Evolutionary conservation across 306 rosid species (phyloP).

Genomic region (Gleditsia sinensis): DNA sequence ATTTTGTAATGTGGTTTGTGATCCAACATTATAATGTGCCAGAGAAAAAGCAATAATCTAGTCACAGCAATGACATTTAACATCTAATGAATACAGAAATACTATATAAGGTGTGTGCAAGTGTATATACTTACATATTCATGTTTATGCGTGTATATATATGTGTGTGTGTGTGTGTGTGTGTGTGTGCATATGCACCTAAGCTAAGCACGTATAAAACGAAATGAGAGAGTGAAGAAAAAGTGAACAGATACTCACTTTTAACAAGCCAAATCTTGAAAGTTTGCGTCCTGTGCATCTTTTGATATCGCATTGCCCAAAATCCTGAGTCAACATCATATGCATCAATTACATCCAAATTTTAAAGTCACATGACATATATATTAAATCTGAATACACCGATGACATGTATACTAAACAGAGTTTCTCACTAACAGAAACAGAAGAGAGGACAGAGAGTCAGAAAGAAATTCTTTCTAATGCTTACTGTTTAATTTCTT

Average conservation of each 20-base stretch:
- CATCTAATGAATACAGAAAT: not conserved
- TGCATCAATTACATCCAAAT: slow-evolving; percentile 34
- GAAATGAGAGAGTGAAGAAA: not conserved
- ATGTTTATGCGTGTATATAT: not conserved
- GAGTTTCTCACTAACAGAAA: not conserved
- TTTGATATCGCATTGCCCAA: slow-evolving; percentile 94
- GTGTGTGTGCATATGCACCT: not conserved
- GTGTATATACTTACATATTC: not conserved
- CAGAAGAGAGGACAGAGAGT: slow-evolving; percentile 10
- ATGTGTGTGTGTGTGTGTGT: not conserved
- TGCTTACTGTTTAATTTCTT: not conserved
- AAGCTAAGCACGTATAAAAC: slow-evolving; percentile 15
- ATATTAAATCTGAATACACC: not conserved
- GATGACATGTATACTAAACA: not conserved
- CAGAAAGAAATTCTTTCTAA: not conserved
- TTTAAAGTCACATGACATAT: not conserved
- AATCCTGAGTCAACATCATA: slow-evolving; percentile 64
- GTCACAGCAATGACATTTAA: slow-evolving; percentile 3
- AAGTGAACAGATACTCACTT: slow-evolving; percentile 55
- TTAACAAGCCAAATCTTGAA: slow-evolving; percentile 77
- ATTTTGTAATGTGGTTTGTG: not conserved
- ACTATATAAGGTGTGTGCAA: not conserved
- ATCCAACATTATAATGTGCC: not conserved
- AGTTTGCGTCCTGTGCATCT: slow-evolving; percentile 95
- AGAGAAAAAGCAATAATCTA: not conserved